Base-by-base conservation (phyloP, 2,329 filamentous ascomycete species). In the Teratosphaeria nubilosa region DNA sequence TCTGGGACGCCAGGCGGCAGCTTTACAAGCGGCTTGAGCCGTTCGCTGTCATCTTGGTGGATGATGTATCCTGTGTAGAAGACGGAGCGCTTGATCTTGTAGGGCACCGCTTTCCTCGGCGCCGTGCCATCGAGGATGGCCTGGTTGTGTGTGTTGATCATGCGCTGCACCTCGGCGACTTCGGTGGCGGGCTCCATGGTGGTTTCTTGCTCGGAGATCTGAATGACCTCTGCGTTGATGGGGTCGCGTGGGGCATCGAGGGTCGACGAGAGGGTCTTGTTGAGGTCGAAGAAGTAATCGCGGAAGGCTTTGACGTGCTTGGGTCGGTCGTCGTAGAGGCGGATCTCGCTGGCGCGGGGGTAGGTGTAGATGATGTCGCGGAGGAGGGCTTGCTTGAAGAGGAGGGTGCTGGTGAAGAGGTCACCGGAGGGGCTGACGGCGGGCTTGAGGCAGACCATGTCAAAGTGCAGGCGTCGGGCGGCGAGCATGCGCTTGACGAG, bases 1-100 rank as follows among this genome's bases (percentile, higher is more conserved):
- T 87, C 84, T 30, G 84, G 78, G 56, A 85, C 76, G 59, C 81
- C 80, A 3, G 77, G 68, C 3, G 86, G 86, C 22, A 90, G 76
- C 55, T 84, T 74, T 31, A 86, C 84, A n/a, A 95, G 79, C 5
- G 82, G 80, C 58, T 88, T 81, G 41, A 97, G 78, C 57, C 82
- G 84, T 68, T 88, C 82, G 1, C 86, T 86, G 71, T 94, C 89
- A 27, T 82, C 78, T 53, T 84, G 78, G 48, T 80, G 80, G 63
- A 99, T 86, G 73, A 95, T 83, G 74, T 99, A 97, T 54, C 90
- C 90, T 1, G 94, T 96, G 74, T 92, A 96, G 73, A 91, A 90
- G 54, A 96, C 86, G 1, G 85, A 90, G 70, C 91, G 91, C 72
- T 89, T 90, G 70, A 99, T 90, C 65, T 83, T 80, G 60, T 94